Conservation (phyloP, 1,284 basidiomycete species). For the Mrakiaceae sp. region DNA sequence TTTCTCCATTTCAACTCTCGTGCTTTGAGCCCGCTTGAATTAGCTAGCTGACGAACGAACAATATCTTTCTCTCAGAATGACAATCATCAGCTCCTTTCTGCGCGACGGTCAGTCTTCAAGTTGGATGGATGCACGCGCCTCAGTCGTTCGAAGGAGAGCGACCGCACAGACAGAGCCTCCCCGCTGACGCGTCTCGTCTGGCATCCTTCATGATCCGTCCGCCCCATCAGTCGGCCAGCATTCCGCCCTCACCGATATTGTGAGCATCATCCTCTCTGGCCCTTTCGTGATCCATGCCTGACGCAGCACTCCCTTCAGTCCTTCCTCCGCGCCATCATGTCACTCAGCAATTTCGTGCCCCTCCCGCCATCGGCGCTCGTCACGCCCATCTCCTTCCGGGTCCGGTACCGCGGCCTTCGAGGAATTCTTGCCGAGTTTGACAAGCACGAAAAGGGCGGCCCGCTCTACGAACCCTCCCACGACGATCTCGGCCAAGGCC, state of each 20-base stretch:
- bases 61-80: constrained; percentile 38
- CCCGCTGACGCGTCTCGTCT: no score
- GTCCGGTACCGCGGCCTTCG: constrained; percentile 61
- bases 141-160: no score
- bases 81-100: constrained; percentile 71
- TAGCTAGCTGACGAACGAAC: no score
- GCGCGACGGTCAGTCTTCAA: constrained; percentile 45
- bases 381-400: constrained; percentile 86
- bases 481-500: constrained; percentile 32
- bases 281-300: not conserved
- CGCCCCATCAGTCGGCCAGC: constrained; percentile 43
- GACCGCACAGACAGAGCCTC: no score
- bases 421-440: constrained; percentile 62
- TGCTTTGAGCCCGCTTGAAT: no score
- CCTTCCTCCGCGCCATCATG: constrained; percentile 66
- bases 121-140: no score
- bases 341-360: constrained; percentile 72
- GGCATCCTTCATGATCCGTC: no score
- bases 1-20: no score
- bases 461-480: constrained; percentile 27
- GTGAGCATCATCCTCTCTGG: constrained; percentile 36
- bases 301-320: constrained; percentile 33
- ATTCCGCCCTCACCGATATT: constrained; percentile 77
- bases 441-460: constrained; percentile 56
- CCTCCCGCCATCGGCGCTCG: constrained; percentile 81